phyloP scores from a whole-genome alignment of 2,329 filamentous ascomycete species.

The Stagonosporopsis tanaceti region DNA sequence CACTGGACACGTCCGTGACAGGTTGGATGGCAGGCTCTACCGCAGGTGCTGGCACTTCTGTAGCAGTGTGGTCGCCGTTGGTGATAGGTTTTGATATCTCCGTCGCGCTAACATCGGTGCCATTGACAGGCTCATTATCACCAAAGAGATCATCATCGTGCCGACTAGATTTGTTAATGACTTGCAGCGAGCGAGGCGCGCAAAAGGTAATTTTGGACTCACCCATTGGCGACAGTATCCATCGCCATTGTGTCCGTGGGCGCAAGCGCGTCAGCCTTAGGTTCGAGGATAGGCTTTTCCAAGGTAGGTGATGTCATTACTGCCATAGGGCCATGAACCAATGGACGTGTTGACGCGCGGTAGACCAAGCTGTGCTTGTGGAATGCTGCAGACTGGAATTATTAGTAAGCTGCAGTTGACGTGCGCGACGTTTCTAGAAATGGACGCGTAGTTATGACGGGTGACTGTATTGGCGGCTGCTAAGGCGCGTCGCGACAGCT shows the following conservation, averaged over 20 bases:
- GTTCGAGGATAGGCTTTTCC: slow-evolving; percentile 53
- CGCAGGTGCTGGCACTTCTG: slow-evolving; percentile 35
- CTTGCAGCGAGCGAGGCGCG: slow-evolving; percentile 14
- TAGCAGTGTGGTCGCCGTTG: slow-evolving; percentile 42
- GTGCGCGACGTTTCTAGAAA: slow-evolving; percentile 26
- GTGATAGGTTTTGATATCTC: slow-evolving; percentile 36
- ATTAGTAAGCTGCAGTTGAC: slow-evolving; percentile 27
- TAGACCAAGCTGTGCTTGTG: slow-evolving; percentile 17
- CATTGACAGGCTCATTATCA: slow-evolving; percentile 34
- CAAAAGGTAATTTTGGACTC: slow-evolving; percentile 51
- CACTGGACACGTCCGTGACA: slow-evolving; percentile 52
- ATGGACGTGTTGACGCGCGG: slow-evolving; percentile 32
- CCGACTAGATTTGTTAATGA: slow-evolving; percentile 37
- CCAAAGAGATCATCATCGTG: slow-evolving; percentile 49
- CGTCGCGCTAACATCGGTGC: slow-evolving; percentile 20
- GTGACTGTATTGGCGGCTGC: slow-evolving; percentile 2
- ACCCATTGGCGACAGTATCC: slow-evolving; percentile 66
- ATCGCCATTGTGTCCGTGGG: slow-evolving; percentile 61
- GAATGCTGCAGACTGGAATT: slow-evolving; percentile 22
- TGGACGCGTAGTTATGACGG: slow-evolving; percentile 27
- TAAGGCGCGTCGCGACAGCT: slow-evolving; percentile 25
- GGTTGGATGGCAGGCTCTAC: slow-evolving; percentile 47
- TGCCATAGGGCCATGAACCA: slow-evolving; percentile 51
- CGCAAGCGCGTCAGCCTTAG: slow-evolving; percentile 60
- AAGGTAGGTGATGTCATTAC: slow-evolving; percentile 51